Base-by-base conservation (phyloP, 768 basidiomycete species). In the Termitomyces sp. region DNA sequence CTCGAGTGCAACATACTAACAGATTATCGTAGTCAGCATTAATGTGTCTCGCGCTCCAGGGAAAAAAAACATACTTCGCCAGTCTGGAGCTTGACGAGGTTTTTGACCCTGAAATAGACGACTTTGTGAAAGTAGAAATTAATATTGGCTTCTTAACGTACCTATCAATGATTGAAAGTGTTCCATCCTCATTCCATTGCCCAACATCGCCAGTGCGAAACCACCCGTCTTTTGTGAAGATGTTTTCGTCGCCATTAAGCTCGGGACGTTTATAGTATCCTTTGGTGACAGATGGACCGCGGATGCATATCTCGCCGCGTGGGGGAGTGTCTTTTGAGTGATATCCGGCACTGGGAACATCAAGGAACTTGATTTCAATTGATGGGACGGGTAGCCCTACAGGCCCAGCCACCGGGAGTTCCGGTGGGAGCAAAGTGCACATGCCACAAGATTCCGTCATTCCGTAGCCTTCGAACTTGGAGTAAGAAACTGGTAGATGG, bases 371-470 rank as follows among this genome's bases (percentile, higher is more conserved):
- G 78, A 97, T 81, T 72, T 98, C 96, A 51, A 86, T 79, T 18
- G 89, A 90, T 1, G 95, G 93, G 33, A 89, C 82, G 5, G 94
- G 93, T 16, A 92, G 77, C 14, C 96, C 96, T 47, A 93, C 94
- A 8, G 78, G 66, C 13, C 87, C 86, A 66, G 83, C 88, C 43
- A 81, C 80, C 79, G 88, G 81, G 57, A 87, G 72, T 67, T 90
- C 89, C 2, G 94, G 95, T 5, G 92, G 92, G 24, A 97, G 79
- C 60, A 98, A 81, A 28, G 85, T 79, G 66, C 88, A 91, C 92
- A 96, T 94, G 41, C 91, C 92, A 65, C 90, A 87, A 1, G 92
- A 87, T 69, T 98, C 96, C 18, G 96, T 98, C 85, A 98, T 87
- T 36, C 96, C 95, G 66, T 95, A 96, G 55, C 92, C 92, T 94